These are phyloP conservation scores for Perkinsus marinus DNA, from an alignment of 169 alveolate genomes.

Conservation along the genomic window DNA sequence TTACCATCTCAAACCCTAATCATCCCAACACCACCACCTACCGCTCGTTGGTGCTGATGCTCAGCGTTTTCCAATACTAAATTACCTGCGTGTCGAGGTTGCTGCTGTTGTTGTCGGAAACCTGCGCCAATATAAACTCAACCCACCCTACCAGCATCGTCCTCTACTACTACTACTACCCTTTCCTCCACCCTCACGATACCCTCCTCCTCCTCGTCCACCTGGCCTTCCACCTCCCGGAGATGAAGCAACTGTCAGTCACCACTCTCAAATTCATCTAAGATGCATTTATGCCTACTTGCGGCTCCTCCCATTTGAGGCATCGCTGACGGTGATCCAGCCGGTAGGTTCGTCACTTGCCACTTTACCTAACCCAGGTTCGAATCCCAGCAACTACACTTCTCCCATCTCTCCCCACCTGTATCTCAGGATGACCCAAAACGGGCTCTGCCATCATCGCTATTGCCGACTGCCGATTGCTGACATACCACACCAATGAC, in stretches of 20 bases:
- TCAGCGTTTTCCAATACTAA: neutral
- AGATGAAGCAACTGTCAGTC: neutral
- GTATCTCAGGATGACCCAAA: neutral
- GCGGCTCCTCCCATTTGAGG: neutral
- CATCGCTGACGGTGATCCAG: neutral
- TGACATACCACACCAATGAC: neutral
- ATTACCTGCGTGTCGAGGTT: neutral
- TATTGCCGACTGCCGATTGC: neutral
- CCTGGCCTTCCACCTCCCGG: neutral
- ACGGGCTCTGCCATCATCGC: neutral
- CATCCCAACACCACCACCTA: neutral
- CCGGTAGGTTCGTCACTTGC: neutral
- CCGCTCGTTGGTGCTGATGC: neutral
- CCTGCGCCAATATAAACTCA: neutral
- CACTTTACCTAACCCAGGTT: neutral
- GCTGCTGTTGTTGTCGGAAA: neutral
- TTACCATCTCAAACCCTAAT: too few species aligned
- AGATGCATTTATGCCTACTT: neutral
- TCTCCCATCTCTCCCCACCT: neutral
- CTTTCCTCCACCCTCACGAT: neutral
- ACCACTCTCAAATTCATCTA: too few species aligned
- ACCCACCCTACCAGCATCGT: neutral
- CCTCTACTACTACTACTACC: neutral
- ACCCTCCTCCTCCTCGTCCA: neutral
- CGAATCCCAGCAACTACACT: neutral